Percentiles rank a stretch among this genome's conserved stretches.
These are phyloP conservation scores for Bauhinia variegata DNA, from an alignment of 306 rosid genomes.

Conservation along the genomic window DNA sequence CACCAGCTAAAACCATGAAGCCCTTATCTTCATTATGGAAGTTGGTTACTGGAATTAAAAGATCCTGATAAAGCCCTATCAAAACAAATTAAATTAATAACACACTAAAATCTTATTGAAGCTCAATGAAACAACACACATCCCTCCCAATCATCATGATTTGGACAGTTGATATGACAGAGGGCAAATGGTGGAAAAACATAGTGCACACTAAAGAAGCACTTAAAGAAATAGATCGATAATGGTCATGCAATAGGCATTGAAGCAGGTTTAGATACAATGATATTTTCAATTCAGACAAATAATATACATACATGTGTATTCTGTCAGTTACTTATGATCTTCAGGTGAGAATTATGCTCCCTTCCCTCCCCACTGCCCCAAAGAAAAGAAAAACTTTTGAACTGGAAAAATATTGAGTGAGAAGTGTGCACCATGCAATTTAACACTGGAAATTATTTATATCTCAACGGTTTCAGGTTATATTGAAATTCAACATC, in stretches of 20 bases:
- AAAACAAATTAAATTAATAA: slow-evolving; percentile 30
- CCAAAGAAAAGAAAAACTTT: neutral
- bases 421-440: neutral
- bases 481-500: neutral
- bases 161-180: slow-evolving; percentile 11
- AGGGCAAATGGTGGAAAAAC: slow-evolving; percentile 16
- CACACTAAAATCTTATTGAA: slow-evolving; percentile 18
- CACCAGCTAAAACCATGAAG: slow-evolving; percentile 85
- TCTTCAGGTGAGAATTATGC: slow-evolving; percentile 1
- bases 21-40: slow-evolving; percentile 86
- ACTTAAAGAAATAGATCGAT: slow-evolving; percentile 7
- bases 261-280: neutral
- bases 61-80: slow-evolving; percentile 79
- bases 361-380: too few species aligned
- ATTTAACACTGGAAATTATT: neutral
- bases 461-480: slow-evolving; percentile 17
- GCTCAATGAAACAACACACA: slow-evolving; percentile 14
- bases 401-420: slow-evolving; percentile 6
- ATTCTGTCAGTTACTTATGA: neutral
- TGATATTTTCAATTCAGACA: too few species aligned
- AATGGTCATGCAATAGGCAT: neutral
- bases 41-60: slow-evolving; percentile 89
- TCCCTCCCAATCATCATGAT: slow-evolving; percentile 7
- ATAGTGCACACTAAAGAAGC: neutral
- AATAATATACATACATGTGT: too few species aligned